A percentile compares a stretch with the other conserved stretches of the same genome.
phyloP scores from a whole-genome alignment of 306 rosid genomes.

The Gleditsia sinensis region DNA sequence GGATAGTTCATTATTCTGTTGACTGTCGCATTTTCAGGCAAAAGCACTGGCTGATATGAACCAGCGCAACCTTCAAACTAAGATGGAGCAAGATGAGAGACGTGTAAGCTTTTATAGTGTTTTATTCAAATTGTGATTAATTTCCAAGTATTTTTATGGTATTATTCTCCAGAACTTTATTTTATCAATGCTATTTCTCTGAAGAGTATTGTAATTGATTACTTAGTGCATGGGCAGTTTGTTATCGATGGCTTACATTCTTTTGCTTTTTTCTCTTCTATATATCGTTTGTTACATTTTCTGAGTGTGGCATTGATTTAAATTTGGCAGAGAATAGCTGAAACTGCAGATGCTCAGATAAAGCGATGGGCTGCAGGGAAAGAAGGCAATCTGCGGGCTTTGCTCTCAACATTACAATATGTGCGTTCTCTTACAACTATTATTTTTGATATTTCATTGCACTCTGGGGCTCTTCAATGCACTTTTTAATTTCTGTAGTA shows the following conservation, averaged over 20 bases:
- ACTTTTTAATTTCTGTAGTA: background rate
- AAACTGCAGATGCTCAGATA: conserved; percentile 55
- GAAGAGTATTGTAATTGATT: background rate
- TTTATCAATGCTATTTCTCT: background rate
- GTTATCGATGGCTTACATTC: background rate
- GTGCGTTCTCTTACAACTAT: conserved; percentile 44
- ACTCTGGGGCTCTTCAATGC: conserved; percentile 23
- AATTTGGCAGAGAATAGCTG: conserved; percentile 73
- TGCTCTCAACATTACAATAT: conserved; percentile 73
- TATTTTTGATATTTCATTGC: conserved; percentile 12
- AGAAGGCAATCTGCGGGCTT: conserved; percentile 93
- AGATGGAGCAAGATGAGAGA: conserved; percentile 90
- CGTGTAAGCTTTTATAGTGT: conserved; percentile 57
- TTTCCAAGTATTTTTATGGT: conserved; percentile 7
- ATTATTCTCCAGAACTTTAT: conserved; percentile 1
- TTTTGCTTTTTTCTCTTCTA: background rate
- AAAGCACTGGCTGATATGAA: conserved; percentile 92
- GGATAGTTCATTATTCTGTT: conserved; percentile 27
- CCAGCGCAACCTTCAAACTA: conserved; percentile 70
- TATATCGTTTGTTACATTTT: conserved; percentile 1
- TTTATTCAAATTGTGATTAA: background rate
- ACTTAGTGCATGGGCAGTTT: background rate
- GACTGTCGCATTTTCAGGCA: conserved; percentile 55
- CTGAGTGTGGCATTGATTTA: conserved; percentile 27
- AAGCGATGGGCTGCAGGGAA: conserved; percentile 90